Evolutionary conservation across 1,284 basidiomycete genomes (phyloP).

Genomic region (Tylopilus orsonianus): DNA sequence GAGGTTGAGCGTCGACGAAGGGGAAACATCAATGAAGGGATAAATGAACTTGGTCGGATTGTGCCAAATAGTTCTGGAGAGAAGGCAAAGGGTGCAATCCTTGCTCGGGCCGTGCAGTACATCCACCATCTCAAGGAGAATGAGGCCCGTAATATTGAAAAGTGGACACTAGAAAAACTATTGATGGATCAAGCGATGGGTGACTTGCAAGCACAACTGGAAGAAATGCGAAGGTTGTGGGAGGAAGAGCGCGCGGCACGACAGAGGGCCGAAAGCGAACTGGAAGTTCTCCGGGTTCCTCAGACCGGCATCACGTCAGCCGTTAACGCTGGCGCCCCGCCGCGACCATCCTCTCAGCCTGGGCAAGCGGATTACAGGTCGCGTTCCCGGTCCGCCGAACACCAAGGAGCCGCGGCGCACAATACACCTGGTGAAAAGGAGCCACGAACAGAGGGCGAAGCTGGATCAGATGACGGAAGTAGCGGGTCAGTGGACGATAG

Average conservation of each 20-base stretch:
- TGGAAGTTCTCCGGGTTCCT: slow-evolving; percentile 46
- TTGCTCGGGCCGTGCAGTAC: slow-evolving; percentile 82
- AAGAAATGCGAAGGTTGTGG: slow-evolving; percentile 72
- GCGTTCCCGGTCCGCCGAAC: slow-evolving; percentile 33
- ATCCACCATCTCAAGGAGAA: slow-evolving; percentile 90
- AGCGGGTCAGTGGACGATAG: slow-evolving; percentile 23
- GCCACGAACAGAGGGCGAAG: slow-evolving; percentile 21
- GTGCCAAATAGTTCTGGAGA: slow-evolving; percentile 87
- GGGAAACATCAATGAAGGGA: slow-evolving; percentile 94
- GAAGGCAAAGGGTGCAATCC: slow-evolving; percentile 86
- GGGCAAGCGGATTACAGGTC: slow-evolving; percentile 13
- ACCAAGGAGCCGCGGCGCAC: slow-evolving; percentile 22
- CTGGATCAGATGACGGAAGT: slow-evolving; percentile 17
- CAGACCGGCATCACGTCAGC: slow-evolving; percentile 13
- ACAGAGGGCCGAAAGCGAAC: slow-evolving; percentile 58
- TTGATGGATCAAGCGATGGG: slow-evolving; percentile 92
- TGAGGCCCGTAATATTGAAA: slow-evolving; percentile 88
- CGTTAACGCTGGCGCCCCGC: slow-evolving; percentile 3
- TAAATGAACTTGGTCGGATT: slow-evolving; percentile 87
- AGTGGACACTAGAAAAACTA: slow-evolving; percentile 92
- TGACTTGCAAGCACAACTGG: slow-evolving; percentile 75
- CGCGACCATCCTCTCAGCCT: slow-evolving; percentile 21
- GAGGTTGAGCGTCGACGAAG: slow-evolving; percentile 93
- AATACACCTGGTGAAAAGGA: slow-evolving; percentile 18
- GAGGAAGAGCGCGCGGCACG: slow-evolving; percentile 65